Percentiles rank a stretch among this genome's conserved stretches.
phyloP scores from a whole-genome alignment of 306 rosid species.

The Benincasa hispida region DNA sequence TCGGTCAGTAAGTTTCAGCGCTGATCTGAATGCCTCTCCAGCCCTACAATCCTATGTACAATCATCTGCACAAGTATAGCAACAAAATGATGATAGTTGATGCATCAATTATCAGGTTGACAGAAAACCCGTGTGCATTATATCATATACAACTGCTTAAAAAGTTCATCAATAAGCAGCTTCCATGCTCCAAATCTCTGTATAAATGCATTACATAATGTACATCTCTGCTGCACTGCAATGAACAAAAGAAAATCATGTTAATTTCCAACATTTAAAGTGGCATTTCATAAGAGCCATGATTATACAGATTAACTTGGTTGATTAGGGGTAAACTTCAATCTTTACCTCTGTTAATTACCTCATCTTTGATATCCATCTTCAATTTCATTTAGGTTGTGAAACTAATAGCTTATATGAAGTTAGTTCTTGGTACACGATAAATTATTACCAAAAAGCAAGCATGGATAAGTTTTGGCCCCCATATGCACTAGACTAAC shows the following conservation, averaged over 20 bases:
- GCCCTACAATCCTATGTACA: conserved; percentile 34
- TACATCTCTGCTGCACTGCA: background rate
- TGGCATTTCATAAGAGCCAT: background rate
- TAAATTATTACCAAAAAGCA: background rate
- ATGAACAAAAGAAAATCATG: background rate
- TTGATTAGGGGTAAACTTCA: background rate
- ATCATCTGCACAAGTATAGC: conserved; percentile 1
- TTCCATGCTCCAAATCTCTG: background rate
- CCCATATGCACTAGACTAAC: too few species aligned
- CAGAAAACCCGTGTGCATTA: background rate
- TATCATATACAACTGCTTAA: background rate
- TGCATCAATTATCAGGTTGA: background rate
- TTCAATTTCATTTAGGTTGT: background rate
- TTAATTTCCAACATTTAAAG: background rate
- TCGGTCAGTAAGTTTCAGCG: conserved; percentile 1
- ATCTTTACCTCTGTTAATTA: background rate
- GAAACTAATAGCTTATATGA: background rate
- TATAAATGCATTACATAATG: background rate
- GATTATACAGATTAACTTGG: background rate
- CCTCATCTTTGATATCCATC: background rate
- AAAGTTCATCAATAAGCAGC: background rate
- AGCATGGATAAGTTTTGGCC: background rate
- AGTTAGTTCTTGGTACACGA: background rate
- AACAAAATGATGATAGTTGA: background rate
- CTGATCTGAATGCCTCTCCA: conserved; percentile 7